Base-by-base conservation (phyloP, 176 grass and related monocot genomes). In the Zoysia japonica region DNA sequence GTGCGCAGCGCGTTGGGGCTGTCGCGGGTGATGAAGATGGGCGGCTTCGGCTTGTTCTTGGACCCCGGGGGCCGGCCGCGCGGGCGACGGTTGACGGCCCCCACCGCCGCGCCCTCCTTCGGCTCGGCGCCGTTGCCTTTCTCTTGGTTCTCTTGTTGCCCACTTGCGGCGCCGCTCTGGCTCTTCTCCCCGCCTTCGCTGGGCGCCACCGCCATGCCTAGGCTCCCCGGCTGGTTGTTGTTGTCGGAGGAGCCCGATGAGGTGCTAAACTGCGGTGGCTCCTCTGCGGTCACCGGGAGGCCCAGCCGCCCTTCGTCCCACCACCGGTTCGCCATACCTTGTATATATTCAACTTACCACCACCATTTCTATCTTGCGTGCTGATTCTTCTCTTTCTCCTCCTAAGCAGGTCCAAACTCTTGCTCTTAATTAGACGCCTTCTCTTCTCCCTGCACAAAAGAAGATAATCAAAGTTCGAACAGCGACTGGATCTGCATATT, bases 31-130 rank as follows among this genome's bases (percentile, higher is more conserved):
- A 91, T 9, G 71, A 87, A 87, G 76, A 91, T 84, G 61, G 89
- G 89, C 6, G 84, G 89, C 85, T 87, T 91, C 9, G 89, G 89
- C 71, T 91, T 87, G 85, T 91, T 91, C 81, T 91, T 91, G 12
- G 89, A 91, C 3, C 89, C 89, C 14, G 71, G 52, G 0, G 89
- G 89, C 2, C 88, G 79, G 2, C 88, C 88, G 17, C 88, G 88
- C 3, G 84, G 88, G 41, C 88, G 88, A 11, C 79, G 84, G 61
- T 59, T 83, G 5, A 5, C 76, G 39, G 17, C 45, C 11, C 6
- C 55, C 6, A 61, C 80, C 59, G 79, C 62, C 3, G 75, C 88
- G 4, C 64, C 88, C 17, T 77, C 78, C 37, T 19, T 59, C n/a
- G 39, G 39, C 65, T 71, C 13, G 54, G 64, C 72, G 17, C 37